Evolutionary conservation across 202 grass and related monocot genomes (phyloP), one percentile per base, ranked within the genome.

Genomic region (Digitaria exilis): DNA sequence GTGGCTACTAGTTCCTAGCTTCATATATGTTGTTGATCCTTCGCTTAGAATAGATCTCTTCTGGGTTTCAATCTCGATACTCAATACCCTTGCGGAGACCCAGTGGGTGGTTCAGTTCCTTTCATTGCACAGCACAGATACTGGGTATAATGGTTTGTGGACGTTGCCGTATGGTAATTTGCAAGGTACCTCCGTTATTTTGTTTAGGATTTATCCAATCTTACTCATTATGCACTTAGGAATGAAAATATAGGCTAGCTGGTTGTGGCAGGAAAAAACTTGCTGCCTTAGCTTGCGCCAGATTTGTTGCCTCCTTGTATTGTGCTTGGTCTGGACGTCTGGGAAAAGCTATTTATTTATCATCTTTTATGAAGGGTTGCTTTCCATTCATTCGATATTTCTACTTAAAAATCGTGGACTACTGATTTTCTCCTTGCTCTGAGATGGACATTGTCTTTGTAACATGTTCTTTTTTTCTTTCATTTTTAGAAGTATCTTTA

Each of bases 11-110:
- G 74, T 22, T 22, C 65, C 21, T 39, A 39, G 37, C 37, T 39
- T 39, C 37, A 39, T 39, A 57, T 55, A 25, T 19, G 14, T 58
- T 21, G 14, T 58, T 60, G 17, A 19, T 48, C 64, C 55, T 71
- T 48, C 6, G 57, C 29, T 41, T 71, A 65, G 52, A 76, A 30
- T 65, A 56, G 52, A 76, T 81, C 64, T 35, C 70, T 48, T 11
- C 52, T n/a, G 4, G 46, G 9, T 26, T 62, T 14, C 43, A 54
- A 28, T 44, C 10, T 75, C 6, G 6, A 19, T 79, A 73, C 29
- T n/a, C 5, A 5, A 4, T 5, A 18, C 52, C 28, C 26, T 61
- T 24, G 61, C 11, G 57, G 16, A 15, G 24, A 16, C 26, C 18
- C 5, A 19, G 34, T 2, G 9, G 28, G 30, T 51, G 13, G 9